Evolutionary conservation across 257 asterid species (phyloP).

Genomic region (Asclepias syriaca): DNA sequence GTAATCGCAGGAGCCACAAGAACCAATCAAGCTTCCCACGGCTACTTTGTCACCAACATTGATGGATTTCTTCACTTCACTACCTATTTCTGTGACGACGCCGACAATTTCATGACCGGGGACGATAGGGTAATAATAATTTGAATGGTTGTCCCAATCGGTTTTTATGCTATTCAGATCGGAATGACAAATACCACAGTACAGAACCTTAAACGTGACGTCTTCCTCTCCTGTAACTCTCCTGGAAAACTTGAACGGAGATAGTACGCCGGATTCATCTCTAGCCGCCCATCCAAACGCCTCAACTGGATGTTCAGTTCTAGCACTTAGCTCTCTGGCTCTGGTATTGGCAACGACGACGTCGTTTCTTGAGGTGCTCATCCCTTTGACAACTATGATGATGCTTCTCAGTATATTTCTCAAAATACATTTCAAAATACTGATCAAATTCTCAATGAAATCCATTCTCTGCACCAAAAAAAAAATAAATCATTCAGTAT

Average conservation of each 20-base stretch:
- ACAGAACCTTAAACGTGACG: slow-evolving; percentile 13
- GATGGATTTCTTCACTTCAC: slow-evolving; percentile 28
- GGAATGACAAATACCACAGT: slow-evolving; percentile 22
- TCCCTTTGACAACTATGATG: no score
- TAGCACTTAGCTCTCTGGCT: slow-evolving; percentile 5
- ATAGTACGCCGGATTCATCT: slow-evolving; percentile 17
- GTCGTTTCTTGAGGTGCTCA: no score
- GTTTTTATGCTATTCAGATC: slow-evolving; percentile 23
- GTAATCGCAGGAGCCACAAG: slow-evolving; percentile 33
- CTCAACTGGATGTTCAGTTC: slow-evolving; percentile 16
- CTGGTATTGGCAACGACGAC: background rate
- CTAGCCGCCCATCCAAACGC: slow-evolving; percentile 24
- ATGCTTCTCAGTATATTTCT: background rate
- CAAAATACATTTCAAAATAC: slow-evolving; percentile 2
- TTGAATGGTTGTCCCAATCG: slow-evolving; percentile 5
- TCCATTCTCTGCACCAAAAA: slow-evolving; percentile 10
- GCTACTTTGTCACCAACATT: slow-evolving; percentile 42
- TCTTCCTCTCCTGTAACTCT: slow-evolving; percentile 21
- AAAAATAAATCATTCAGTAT: background rate
- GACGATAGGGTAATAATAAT: background rate
- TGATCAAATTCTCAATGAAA: background rate
- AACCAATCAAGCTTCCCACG: slow-evolving; percentile 41
- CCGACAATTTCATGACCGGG: slow-evolving; percentile 29
- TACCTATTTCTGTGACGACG: slow-evolving; percentile 38
- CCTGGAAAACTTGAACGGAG: slow-evolving; percentile 24